These are phyloP conservation scores for Penicillium riverlandense DNA, from an alignment of 495 filamentous ascomycete species.

Conservation along the genomic window DNA sequence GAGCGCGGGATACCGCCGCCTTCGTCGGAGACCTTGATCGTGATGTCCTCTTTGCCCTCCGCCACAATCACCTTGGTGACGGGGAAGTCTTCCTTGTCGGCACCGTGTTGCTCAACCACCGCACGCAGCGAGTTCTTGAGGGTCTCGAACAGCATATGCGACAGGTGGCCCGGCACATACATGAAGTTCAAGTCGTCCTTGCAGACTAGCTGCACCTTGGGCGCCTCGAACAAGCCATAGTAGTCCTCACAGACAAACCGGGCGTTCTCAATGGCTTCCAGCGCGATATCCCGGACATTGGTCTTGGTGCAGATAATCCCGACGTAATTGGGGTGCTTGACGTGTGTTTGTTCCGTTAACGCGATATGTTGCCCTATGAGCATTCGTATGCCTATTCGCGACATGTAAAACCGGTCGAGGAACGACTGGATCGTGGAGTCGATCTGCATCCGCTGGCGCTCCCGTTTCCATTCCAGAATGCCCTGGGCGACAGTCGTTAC, in stretches of 20 bases:
- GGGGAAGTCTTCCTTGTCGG: constrained; percentile 91
- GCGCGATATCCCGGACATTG: constrained; percentile 89
- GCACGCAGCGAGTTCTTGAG: constrained; percentile 96
- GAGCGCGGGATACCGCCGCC: constrained; percentile 90
- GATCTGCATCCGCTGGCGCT: constrained; percentile 94
- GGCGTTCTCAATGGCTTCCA: constrained; percentile 97
- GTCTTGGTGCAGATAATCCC: constrained; percentile 99
- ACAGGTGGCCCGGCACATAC: constrained; percentile 97
- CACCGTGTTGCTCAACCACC: constrained; percentile 91
- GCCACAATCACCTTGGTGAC: constrained; percentile 96
- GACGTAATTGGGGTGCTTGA: constrained; percentile 85
- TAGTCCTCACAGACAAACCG: constrained; percentile 98
- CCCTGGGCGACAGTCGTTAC: constrained; percentile 94
- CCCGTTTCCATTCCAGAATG: constrained; percentile 95
- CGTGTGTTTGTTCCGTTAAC: constrained; percentile 82
- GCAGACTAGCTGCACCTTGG: constrained; percentile 94
- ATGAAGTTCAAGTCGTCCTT: constrained; percentile 91
- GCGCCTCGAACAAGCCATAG: constrained; percentile 95
- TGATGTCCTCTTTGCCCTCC: constrained; percentile 96
- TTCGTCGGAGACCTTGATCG: constrained; percentile 95
- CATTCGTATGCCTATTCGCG: constrained; percentile 98
- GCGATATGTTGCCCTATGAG: constrained; percentile 97
- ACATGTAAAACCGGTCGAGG: constrained; percentile 99
- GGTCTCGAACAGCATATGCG: constrained; percentile 98
- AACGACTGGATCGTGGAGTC: constrained; percentile 94